Percentiles rank a stretch among this genome's conserved stretches.
Conservation (phyloP, 352 stramenopile genomes). For the Aphanomyces cochlioides region DNA sequence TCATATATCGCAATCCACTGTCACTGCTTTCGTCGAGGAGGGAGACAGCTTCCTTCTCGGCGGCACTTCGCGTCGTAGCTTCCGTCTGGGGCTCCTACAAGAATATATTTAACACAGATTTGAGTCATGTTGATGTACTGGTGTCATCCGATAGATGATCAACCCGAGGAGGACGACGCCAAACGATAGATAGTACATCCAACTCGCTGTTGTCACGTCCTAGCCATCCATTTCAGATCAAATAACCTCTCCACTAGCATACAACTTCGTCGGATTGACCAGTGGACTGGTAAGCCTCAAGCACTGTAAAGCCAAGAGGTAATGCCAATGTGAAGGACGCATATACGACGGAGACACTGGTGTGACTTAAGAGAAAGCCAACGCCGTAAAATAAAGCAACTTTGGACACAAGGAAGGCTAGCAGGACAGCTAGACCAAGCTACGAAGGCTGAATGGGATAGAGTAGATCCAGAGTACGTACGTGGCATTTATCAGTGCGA, state of each 20-base stretch:
- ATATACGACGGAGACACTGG: conserved; percentile 74
- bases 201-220: conserved; percentile 1
- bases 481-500: conserved; percentile 65
- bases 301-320: conserved; percentile 60
- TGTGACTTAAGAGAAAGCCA: conserved; percentile 69
- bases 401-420: conserved; percentile 72
- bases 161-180: conserved; percentile 14
- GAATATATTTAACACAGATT: conserved; percentile 62
- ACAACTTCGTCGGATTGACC: conserved; percentile 39
- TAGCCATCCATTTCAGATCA: neutral
- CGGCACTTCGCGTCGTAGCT: conserved; percentile 73
- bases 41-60: conserved; percentile 79
- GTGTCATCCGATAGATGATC: conserved; percentile 11
- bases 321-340: conserved; percentile 68
- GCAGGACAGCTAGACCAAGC: conserved; percentile 64
- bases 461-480: conserved; percentile 32
- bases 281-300: conserved; percentile 70
- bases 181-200: conserved; percentile 23
- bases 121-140: conserved; percentile 44
- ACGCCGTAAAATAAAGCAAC: conserved; percentile 74
- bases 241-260: conserved; percentile 29
- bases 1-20: conserved; percentile 20
- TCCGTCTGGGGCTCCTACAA: conserved; percentile 78
- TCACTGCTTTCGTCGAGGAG: conserved; percentile 46
- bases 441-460: conserved; percentile 30